Evolutionary conservation across 1,284 basidiomycete genomes (phyloP).

Genomic region (Rhodofomes roseus): DNA sequence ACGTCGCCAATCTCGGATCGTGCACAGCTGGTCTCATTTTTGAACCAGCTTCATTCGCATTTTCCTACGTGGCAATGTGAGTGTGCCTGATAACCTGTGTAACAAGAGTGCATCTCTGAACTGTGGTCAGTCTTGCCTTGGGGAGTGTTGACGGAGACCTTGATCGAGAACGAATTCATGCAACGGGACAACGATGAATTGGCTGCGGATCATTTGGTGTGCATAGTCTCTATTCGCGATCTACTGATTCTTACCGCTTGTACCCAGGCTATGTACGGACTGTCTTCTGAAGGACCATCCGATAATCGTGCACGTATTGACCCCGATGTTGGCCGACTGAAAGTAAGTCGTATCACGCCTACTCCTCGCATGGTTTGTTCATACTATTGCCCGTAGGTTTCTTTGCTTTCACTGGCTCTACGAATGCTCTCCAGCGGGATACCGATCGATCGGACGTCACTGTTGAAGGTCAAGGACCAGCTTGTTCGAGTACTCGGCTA

Average conservation of each 20-base stretch:
- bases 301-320: slow-evolving; percentile 27
- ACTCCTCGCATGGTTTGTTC: not conserved
- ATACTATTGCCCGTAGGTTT: slow-evolving; percentile 37
- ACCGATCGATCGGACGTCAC: slow-evolving; percentile 42
- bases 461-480: slow-evolving; percentile 60
- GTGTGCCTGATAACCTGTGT: too few species aligned
- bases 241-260: slow-evolving; percentile 1
- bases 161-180: slow-evolving; percentile 52
- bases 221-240: not conserved
- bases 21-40: slow-evolving; percentile 52
- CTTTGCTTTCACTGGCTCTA: slow-evolving; percentile 53
- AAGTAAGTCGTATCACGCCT: slow-evolving; percentile 32
- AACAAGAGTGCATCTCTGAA: not conserved
- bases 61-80: slow-evolving; percentile 63
- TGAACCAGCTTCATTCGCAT: slow-evolving; percentile 59
- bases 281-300: slow-evolving; percentile 28
- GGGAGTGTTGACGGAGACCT: slow-evolving; percentile 52
- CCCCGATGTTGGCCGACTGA: slow-evolving; percentile 43
- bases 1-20: slow-evolving; percentile 56
- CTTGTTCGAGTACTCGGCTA: slow-evolving; percentile 57
- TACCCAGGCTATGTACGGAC: slow-evolving; percentile 43
- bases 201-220: slow-evolving; percentile 29
- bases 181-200: slow-evolving; percentile 37
- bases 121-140: slow-evolving; percentile 52
- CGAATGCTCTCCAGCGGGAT: slow-evolving; percentile 65